phyloP scores from a whole-genome alignment of 208 protist species.

The Trypanosomatidae sp. region DNA sequence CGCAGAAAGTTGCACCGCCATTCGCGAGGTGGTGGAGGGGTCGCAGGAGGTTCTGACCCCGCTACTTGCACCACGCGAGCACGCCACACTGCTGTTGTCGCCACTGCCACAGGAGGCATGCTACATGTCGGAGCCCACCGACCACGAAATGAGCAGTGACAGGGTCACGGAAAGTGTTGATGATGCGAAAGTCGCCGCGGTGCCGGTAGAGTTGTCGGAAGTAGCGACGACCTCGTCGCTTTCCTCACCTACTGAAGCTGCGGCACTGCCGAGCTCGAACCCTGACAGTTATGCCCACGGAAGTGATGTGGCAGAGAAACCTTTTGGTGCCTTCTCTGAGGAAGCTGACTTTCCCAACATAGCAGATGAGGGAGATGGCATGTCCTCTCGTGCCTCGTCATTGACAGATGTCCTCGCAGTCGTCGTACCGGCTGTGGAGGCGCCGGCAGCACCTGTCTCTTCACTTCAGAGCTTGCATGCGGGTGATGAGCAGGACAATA shows the following conservation, averaged over 20 bases:
- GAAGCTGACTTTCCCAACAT: background rate
- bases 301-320: background rate
- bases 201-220: background rate
- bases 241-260: background rate
- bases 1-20: background rate
- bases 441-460: background rate
- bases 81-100: conserved; percentile 10
- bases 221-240: background rate
- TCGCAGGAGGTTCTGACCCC: conserved; percentile 1
- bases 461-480: background rate
- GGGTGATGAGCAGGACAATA: background rate
- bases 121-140: background rate
- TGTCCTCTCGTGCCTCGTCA: background rate
- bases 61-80: conserved; percentile 18
- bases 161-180: background rate
- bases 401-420: background rate
- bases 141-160: background rate
- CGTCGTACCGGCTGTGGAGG: background rate
- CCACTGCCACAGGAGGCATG: background rate
- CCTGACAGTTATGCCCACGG: background rate
- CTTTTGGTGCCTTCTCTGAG: background rate
- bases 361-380: background rate
- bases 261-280: background rate
- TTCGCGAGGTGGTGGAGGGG: background rate
- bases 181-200: background rate